Evolutionary conservation across 305 asterid genomes (phyloP).

Genomic region (Fraxinus baroniana): DNA sequence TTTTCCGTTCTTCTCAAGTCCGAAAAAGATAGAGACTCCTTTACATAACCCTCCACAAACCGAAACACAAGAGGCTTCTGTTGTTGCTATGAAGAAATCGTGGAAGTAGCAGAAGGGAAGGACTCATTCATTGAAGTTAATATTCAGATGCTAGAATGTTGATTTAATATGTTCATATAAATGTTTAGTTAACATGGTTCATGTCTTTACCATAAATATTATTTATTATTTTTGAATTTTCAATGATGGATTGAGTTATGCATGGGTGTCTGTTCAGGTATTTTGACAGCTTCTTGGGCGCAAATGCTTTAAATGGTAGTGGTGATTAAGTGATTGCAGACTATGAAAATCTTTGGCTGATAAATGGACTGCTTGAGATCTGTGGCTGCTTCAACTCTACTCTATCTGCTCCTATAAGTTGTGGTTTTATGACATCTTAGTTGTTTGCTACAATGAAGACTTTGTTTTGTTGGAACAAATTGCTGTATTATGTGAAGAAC

Average conservation of each 20-base stretch:
- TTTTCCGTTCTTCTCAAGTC: neutral
- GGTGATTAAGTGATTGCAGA: conserved; percentile 82
- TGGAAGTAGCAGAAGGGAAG: neutral
- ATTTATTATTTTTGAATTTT: conserved; percentile 28
- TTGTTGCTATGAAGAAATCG: neutral
- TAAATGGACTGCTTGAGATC: conserved; percentile 71
- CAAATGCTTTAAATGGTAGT: conserved; percentile 79
- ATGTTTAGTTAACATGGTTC: neutral
- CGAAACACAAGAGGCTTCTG: neutral
- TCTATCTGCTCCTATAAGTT: conserved; percentile 39
- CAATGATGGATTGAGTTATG: conserved; percentile 45
- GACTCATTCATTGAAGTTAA: neutral
- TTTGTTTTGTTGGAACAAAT: conserved; percentile 40
- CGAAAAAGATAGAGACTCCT: neutral
- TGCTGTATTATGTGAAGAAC: conserved; percentile 55
- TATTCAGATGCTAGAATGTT: neutral
- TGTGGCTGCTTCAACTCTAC: conserved; percentile 69
- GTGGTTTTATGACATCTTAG: conserved; percentile 53
- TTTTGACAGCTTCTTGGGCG: conserved; percentile 80
- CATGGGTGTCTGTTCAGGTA: conserved; percentile 73
- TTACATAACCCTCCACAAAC: neutral
- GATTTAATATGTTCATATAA: neutral
- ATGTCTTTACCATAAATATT: neutral
- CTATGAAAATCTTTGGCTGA: conserved; percentile 75
- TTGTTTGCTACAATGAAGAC: conserved; percentile 45